Percentiles rank a stretch among this genome's conserved stretches.
phyloP scores from a whole-genome alignment of 441 rosid species.

The Pelargonium myrrhifolium region DNA sequence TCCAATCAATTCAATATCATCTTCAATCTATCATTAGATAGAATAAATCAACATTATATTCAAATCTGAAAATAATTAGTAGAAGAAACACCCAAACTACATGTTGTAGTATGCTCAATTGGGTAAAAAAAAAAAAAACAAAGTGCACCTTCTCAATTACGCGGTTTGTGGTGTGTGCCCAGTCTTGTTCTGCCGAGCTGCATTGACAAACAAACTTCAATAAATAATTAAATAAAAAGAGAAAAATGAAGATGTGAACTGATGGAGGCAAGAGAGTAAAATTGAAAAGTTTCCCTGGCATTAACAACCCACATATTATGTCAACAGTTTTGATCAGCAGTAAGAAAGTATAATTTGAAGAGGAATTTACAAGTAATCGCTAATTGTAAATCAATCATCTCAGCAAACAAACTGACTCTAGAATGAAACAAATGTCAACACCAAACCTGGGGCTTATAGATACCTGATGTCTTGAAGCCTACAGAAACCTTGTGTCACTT shows the following conservation, averaged over 20 bases:
- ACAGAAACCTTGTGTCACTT: conserved; percentile 35
- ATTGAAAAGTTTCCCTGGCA: background rate
- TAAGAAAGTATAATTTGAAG: conserved; percentile 1
- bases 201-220: conserved; percentile 12
- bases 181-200: conserved; percentile 64
- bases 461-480: conserved; percentile 52
- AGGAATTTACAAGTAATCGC: background rate
- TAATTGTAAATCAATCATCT: background rate
- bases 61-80: background rate
- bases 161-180: conserved; percentile 62
- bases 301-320: background rate
- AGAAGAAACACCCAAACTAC: background rate
- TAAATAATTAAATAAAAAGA: background rate
- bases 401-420: background rate
- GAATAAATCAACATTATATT: conserved; percentile 12
- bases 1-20: conserved; percentile 32
- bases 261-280: background rate
- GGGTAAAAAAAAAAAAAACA: too few relatives aligned
- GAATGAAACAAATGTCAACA: background rate
- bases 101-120: background rate
- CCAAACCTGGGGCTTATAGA: conserved; percentile 11
- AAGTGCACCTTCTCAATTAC: conserved; percentile 63
- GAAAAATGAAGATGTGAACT: background rate
- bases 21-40: conserved; percentile 46
- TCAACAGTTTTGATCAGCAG: background rate